Evolutionary conservation across 768 basidiomycete species (phyloP), one percentile per base, ranked within the genome.

Genomic region (Roridomyces roridus): DNA sequence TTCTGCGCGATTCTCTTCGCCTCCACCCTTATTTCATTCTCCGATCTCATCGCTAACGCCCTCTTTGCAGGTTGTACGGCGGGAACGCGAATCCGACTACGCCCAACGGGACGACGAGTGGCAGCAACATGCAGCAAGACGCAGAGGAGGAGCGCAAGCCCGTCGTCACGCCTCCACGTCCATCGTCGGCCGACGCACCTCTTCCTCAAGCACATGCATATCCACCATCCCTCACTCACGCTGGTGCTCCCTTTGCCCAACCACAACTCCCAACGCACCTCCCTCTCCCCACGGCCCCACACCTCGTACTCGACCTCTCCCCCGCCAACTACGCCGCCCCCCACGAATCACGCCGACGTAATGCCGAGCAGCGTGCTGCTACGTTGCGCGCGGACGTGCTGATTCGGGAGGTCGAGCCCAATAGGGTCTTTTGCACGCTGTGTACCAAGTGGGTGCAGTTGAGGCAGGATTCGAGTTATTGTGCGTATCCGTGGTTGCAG

Each of bases 361-460:
- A 89, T 62, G 89, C 91, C 18, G 91, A 92, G 65, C 89, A 92
- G 70, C 85, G 91, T 26, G 88, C 87, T 0, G 87, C 87, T 9
- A 83, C 84, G 2, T 78, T 93, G 31, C 79, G 86, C 7, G 82
- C 85, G 2, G 91, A 93, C 69, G 65, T 73, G 0, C 76, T 90
- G 7, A 82, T 91, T 48, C 81, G 79, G 18, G 79, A 84, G 51
- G 91, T 92, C 29, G 89, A 92, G 65, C 86, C 88, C 0, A 87
- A 87, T 63, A 71, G 85, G 25, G 88, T 92, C 0, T 90, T 91
- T 62, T 93, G 91, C 66, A 76, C 78, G 3, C 70, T 92, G 1
- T 93, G 91, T 67, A 77, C 82, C 65, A 91, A 92, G 70, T 92
- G 91, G 91, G 89, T 92, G 1, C 91, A 92, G 70, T 77, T 92